Percentiles rank a stretch among this genome's conserved stretches.
Conservation (phyloP, 371 early-diverging fungal species). For the Blakeslea trispora region DNA sequence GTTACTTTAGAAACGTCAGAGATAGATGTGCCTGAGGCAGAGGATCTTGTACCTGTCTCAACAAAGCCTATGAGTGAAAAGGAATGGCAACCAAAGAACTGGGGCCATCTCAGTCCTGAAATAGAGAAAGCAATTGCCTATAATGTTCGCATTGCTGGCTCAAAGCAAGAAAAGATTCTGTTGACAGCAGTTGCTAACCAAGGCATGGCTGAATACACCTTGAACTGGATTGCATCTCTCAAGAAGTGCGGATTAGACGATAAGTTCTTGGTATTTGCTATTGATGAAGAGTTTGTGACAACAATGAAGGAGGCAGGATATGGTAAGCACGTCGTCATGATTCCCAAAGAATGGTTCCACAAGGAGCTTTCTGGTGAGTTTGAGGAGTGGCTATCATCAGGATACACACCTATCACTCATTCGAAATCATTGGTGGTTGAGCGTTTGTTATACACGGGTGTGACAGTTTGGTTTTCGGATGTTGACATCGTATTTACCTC, state of each 20-base stretch:
- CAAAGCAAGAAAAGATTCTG: constrained; percentile 22
- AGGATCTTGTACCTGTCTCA: constrained; percentile 16
- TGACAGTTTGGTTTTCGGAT: constrained; percentile 55
- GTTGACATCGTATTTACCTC: constrained; percentile 55
- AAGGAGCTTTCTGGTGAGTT: constrained; percentile 28
- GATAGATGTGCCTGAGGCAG: constrained; percentile 13
- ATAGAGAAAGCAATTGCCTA: constrained; percentile 17
- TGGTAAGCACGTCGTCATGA: constrained; percentile 30
- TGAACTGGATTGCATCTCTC: constrained; percentile 43
- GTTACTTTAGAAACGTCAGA: neutral
- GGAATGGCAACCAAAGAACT: constrained; percentile 26
- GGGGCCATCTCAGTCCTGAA: constrained; percentile 17
- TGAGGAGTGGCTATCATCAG: constrained; percentile 28
- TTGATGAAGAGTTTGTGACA: constrained; percentile 32
- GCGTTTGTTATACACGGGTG: constrained; percentile 29
- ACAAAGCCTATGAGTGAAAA: constrained; percentile 16
- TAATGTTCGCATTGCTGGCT: constrained; percentile 11
- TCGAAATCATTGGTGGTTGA: constrained; percentile 42
- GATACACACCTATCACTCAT: constrained; percentile 41
- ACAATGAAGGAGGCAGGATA: constrained; percentile 27
- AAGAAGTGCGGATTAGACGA: constrained; percentile 29
- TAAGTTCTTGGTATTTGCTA: constrained; percentile 42
- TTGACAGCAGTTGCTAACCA: constrained; percentile 40
- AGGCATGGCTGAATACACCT: constrained; percentile 44
- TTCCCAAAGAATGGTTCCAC: constrained; percentile 39